phyloP scores from a whole-genome alignment of 2,329 filamentous ascomycete species.

The Ceratocystis papillata region DNA sequence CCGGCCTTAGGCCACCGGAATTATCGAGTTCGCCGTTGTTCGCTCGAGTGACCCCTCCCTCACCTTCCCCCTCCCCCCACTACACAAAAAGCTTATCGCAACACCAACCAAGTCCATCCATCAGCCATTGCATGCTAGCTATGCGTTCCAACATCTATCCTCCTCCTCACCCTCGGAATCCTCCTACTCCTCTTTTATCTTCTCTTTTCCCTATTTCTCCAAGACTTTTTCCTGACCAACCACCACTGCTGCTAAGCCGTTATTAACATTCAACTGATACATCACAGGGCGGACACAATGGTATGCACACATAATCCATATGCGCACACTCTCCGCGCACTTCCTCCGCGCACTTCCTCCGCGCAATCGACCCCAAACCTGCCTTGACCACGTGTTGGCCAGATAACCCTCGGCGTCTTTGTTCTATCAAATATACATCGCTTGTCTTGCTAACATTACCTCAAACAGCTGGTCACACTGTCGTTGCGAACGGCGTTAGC shows the following conservation, averaged over 20 bases:
- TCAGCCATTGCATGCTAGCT: neutral
- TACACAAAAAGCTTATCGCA: neutral
- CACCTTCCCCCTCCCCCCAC: neutral
- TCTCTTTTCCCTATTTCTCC: neutral
- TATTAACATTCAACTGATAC: neutral
- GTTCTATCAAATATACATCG: neutral
- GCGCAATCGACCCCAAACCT: slow-evolving; percentile 6
- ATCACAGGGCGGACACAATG: slow-evolving; percentile 24
- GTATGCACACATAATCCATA: slow-evolving; percentile 6
- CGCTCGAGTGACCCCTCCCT: neutral
- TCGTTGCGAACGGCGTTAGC: slow-evolving; percentile 25
- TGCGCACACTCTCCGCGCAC: too few species aligned
- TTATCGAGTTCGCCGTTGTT: neutral
- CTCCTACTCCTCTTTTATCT: neutral
- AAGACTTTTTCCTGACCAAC: neutral
- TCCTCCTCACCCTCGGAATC: neutral
- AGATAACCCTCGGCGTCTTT: neutral
- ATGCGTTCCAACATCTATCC: neutral
- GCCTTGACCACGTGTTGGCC: neutral
- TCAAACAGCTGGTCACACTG: slow-evolving; percentile 23
- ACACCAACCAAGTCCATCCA: neutral
- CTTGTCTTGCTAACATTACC: slow-evolving; percentile 24
- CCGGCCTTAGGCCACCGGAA: neutral
- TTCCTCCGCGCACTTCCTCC: neutral
- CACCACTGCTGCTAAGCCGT: neutral